Base-by-base conservation (phyloP, 768 basidiomycete genomes). In the Neoboletus brunneissimus region DNA sequence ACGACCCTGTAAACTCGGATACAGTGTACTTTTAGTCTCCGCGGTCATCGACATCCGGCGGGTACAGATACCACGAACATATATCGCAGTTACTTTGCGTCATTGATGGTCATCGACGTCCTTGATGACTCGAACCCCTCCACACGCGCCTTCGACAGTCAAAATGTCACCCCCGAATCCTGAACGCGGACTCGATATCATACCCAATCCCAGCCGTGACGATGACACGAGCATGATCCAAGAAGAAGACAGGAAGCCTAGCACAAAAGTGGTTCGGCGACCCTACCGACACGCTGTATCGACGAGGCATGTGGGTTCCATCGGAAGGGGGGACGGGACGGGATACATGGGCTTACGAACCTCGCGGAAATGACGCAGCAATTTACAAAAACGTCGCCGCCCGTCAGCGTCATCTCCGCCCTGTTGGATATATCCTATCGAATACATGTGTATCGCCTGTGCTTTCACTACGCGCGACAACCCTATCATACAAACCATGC, bases 231-330 rank as follows among this genome's bases (percentile, higher is more conserved):
- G 22, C 8, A 25, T 18, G 32, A 37, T 16, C 18, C 57, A 43
- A 25, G 31, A 35, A 41, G 10, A 4, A 48, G 40, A 6, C 27
- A 27, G 25, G 1, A 29, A 31, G n/a, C 18, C 18, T 27, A 35
- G 23, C 22, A 55, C 38, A 41, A 54, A 52, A 27, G 5, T 1
- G 35, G 48, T 27, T n/a, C 49, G 16, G 4, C 50, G 64, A 67
- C 64, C 64, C 64, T 66, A 40, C 49, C 42, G 45, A 59, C 65
- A 66, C 45, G 65, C 54, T 51, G 63, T 51, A 67, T 59, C 59
- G 65, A 65, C 66, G 66, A 65, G 66, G 66, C 64, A 42, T 31
- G 31, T 32, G 50, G 25, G 27, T 27, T 38, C 51, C 51, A 37
- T 50, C 48, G 55, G 54, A 43, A 18, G 31, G 41, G 37, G 27